These are phyloP conservation scores for Metschnikowia borealis DNA, from an alignment of 805 yeast species.

Conservation along the genomic window DNA sequence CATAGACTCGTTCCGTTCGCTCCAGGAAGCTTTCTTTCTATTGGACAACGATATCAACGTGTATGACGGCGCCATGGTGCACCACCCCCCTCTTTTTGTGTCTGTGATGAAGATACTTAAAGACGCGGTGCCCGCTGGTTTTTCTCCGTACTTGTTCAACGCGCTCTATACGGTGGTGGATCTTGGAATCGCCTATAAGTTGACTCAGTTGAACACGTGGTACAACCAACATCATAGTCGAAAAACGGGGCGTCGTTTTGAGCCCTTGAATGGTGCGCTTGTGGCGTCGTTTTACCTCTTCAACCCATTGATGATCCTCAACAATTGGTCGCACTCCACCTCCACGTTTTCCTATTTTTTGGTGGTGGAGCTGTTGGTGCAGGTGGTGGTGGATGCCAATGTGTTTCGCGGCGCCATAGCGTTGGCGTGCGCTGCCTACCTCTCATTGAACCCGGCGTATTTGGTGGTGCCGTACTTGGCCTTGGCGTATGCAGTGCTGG, in stretches of 20 bases:
- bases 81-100: constrained; percentile 77
- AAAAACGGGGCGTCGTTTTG: constrained; percentile 15
- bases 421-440: constrained; percentile 60
- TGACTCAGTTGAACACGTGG: constrained; percentile 49
- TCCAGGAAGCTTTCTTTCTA: constrained; percentile 30
- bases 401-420: constrained; percentile 44
- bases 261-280: constrained; percentile 37
- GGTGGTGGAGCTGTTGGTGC: constrained; percentile 44
- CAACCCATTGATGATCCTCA: constrained; percentile 74
- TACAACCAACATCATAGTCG: constrained; percentile 24
- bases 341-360: constrained; percentile 56
- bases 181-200: constrained; percentile 48
- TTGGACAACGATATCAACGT: constrained; percentile 54
- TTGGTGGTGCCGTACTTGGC: constrained; percentile 56
- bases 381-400: constrained; percentile 39
- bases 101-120: constrained; percentile 39
- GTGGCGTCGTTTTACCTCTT: constrained; percentile 65
- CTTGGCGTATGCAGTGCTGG: constrained; percentile 23
- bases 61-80: constrained; percentile 82
- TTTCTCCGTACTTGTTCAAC: constrained; percentile 23
- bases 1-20: constrained; percentile 57
- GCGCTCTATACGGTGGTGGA: constrained; percentile 59
- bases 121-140: constrained; percentile 16
- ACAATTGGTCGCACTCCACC: constrained; percentile 68
- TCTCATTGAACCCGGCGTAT: constrained; percentile 60